Evolutionary conservation across 148 eudicot genomes (phyloP).

Genomic region (Rheum nobile): DNA sequence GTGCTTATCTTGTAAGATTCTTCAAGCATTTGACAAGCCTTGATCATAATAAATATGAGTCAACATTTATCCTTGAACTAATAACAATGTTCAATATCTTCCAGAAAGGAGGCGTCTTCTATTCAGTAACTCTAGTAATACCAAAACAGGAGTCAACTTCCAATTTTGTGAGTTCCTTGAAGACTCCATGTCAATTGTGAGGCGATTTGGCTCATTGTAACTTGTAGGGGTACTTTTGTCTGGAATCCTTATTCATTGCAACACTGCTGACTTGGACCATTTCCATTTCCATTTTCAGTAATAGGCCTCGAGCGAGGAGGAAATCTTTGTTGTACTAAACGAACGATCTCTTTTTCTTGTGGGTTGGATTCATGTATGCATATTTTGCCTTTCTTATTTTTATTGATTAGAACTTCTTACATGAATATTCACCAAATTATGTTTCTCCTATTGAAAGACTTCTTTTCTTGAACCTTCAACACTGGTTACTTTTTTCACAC

Average conservation of each 20-base stretch:
- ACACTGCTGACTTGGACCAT: conserved; percentile 6
- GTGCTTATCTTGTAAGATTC: no score
- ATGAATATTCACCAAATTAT: background rate
- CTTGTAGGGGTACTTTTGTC: background rate
- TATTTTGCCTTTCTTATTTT: conserved; percentile 7
- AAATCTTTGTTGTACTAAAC: no score
- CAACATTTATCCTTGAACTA: no score
- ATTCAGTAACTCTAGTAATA: no score
- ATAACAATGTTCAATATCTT: no score
- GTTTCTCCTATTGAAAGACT: background rate
- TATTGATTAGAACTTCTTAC: background rate
- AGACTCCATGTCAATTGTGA: no score
- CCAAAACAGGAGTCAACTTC: no score
- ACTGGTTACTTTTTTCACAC: background rate
- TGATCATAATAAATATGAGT: conserved; percentile 21
- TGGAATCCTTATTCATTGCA: conserved; percentile 6
- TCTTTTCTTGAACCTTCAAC: background rate
- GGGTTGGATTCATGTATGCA: no score
- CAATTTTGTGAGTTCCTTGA: no score
- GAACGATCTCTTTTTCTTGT: no score
- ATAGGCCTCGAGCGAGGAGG: conserved; percentile 65
- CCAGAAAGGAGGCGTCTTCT: no score
- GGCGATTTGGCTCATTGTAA: background rate
- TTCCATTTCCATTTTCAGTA: conserved; percentile 37
- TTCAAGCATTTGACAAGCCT: no score